phyloP scores from a whole-genome alignment of 306 rosid genomes.

The Purshia tridentata region DNA sequence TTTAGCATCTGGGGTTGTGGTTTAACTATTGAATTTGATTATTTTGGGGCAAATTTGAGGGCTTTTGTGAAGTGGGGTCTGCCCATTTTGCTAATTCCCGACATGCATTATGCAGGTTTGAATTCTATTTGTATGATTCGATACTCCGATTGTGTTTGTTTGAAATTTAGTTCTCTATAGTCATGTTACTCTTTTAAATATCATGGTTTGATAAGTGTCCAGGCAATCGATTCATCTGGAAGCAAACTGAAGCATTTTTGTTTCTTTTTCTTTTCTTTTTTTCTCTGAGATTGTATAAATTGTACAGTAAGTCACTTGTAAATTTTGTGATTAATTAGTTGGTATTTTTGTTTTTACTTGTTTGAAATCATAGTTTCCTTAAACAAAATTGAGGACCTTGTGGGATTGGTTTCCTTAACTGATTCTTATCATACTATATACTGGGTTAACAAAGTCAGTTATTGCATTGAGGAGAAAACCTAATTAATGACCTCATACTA shows the following conservation, averaged over 20 bases:
- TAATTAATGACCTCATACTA: background rate
- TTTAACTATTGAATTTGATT: background rate
- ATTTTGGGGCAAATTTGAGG: constrained; percentile 1
- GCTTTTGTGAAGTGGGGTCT: background rate
- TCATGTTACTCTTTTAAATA: background rate
- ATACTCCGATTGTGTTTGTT: background rate
- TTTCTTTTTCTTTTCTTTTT: background rate
- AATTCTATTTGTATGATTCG: background rate
- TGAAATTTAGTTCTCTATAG: background rate
- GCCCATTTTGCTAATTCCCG: background rate
- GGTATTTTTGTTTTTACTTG: background rate
- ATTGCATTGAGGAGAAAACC: background rate
- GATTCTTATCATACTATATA: background rate
- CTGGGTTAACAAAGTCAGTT: background rate
- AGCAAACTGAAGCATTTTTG: background rate
- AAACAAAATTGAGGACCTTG: background rate
- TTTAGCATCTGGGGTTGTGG: background rate
- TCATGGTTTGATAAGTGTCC: background rate
- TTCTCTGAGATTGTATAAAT: background rate
- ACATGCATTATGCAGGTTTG: constrained; percentile 2
- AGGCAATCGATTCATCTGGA: background rate
- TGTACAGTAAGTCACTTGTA: background rate
- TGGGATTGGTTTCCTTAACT: background rate
- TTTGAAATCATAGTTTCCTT: background rate
- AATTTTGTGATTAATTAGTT: background rate